Evolutionary conservation across 1,284 basidiomycete species (phyloP).

Genomic region (Malassezia nana): DNA sequence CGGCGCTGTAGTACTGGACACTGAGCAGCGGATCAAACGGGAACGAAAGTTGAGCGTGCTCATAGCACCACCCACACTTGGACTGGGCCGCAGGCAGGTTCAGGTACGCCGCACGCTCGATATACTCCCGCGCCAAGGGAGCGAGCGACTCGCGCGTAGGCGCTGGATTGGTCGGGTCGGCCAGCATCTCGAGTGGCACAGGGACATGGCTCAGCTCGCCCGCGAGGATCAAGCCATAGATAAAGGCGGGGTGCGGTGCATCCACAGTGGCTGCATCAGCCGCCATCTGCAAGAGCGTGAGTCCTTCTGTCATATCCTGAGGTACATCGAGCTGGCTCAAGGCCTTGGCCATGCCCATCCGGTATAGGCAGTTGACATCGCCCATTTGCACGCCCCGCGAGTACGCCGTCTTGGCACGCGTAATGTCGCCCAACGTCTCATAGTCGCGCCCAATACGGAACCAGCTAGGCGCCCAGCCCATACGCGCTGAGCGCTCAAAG

Average conservation of each 20-base stretch:
- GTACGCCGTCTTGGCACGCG: slow-evolving; percentile 68
- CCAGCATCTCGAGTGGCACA: slow-evolving; percentile 25
- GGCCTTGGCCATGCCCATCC: slow-evolving; percentile 69
- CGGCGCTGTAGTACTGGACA: slow-evolving; percentile 79
- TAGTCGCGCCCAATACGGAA: slow-evolving; percentile 82
- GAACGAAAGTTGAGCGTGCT: slow-evolving; percentile 76
- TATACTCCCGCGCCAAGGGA: slow-evolving; percentile 36
- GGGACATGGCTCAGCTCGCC: slow-evolving; percentile 50
- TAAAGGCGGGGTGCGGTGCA: slow-evolving; percentile 73
- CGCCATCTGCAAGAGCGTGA: slow-evolving; percentile 66
- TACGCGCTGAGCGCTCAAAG: slow-evolving; percentile 52
- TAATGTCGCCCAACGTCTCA: slow-evolving; percentile 66
- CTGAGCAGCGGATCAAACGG: slow-evolving; percentile 77
- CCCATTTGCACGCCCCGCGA: slow-evolving; percentile 62
- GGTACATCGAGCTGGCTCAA: slow-evolving; percentile 70
- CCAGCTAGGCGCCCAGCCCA: slow-evolving; percentile 54
- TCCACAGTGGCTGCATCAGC: slow-evolving; percentile 66
- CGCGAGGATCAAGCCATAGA: slow-evolving; percentile 67
- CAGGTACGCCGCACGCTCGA: slow-evolving; percentile 75
- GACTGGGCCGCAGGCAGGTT: slow-evolving; percentile 81
- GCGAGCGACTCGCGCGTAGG: slow-evolving; percentile 33
- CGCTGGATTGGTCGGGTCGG: slow-evolving; percentile 23
- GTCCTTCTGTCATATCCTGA: slow-evolving; percentile 55
- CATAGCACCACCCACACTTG: slow-evolving; percentile 76
- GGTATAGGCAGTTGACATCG: slow-evolving; percentile 66